Evolutionary conservation across 495 filamentous ascomycete genomes (phyloP), one percentile per base, ranked within the genome.

Genomic region (Penicillium bovifimosum): DNA sequence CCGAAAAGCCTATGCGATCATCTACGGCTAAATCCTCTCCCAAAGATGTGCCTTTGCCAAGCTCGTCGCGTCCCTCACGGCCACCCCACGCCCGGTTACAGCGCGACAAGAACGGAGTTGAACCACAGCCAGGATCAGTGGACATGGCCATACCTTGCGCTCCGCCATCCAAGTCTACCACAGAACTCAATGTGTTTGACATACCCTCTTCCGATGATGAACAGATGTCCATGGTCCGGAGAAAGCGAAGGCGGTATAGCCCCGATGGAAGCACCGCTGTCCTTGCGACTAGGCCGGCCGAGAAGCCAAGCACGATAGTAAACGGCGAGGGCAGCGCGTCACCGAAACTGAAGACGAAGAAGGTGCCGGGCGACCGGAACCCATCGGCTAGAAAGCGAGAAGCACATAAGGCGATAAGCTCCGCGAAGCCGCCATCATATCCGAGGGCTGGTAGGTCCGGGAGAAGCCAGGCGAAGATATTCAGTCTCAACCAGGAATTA

Each of bases 151-250:
- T 17, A 7, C 24, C 52, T 9, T 6, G 11, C 18, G 17, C 33
- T 33, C 14, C 38, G n/a, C 35, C 26, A 39, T n/a, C 27, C 18
- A 42, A 32, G 41, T 16, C 28, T 16, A 27, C 47, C 7, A 28
- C 48, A 4, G 45, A 60, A 9, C 26, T 35, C 9, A 51, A 44
- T n/a, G 57, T 69, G n/a, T 70, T 63, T 50, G 68, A 72, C 27
- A 42, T 76, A 14, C 70, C 71, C 5, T 67, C 70, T 9, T 74
- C 72, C 39, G 65, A 69, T 26, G 71, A 75, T 13, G 72, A 71
- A 35, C 20, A 41, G 4, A 36, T 24, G 24, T 18, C 16, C 10
- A 50, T 47, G 11, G 5, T 43, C 3, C 51, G 28, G 27, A 45
- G 55, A 24, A 65, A 65, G 35, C 57, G 62, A 48, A 48, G 55